Evolutionary conservation across 768 basidiomycete species (phyloP), one percentile per base, ranked within the genome.

Genomic region (Rhodotorula paludigena): DNA sequence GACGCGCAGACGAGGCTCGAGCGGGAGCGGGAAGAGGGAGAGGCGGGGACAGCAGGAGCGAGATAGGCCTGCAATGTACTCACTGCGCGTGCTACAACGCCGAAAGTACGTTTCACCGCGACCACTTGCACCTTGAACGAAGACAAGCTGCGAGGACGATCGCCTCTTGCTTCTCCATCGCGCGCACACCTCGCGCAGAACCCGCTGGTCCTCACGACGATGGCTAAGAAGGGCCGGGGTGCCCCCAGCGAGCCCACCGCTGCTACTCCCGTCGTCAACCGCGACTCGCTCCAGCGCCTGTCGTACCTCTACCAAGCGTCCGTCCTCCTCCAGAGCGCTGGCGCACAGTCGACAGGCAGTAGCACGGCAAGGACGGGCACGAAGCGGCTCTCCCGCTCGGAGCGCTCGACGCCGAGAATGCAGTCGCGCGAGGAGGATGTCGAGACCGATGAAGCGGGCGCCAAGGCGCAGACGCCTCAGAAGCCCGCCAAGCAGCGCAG

Each of bases 221-320:
- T 90, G 89, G 88, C 80, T 28, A 90, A 89, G 79, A 87, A 86
- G 70, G 77, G 75, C 73, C 78, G 79, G 66, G 85, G 83, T 75
- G 83, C 84, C 62, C 83, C 84, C 25, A 78, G 86, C 86, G 10
- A 87, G 83, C 64, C 72, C 64, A 53, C 58, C 52, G 56, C 65
- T 44, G n/a, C 57, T 2, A 68, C 67, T 0, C 45, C 70, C 0
- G 81, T 87, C 39, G 73, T 81, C 18, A 89, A 90, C 76, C 81
- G 85, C 36, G 90, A 92, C 75, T 84, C 88, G 54, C 82, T 90
- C 30, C 90, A 92, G 77, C 83, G 90, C 36, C 82, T 92, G 68
- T 91, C 88, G 78, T 92, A 89, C 77, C 83, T 92, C 42, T 90
- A 65, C 49, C 71, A 72, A 35, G 71, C 71, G 15, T 58, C 63